Percentiles rank a stretch among this genome's conserved stretches.
phyloP scores from a whole-genome alignment of 306 rosid species.

The Carpinus viminea region DNA sequence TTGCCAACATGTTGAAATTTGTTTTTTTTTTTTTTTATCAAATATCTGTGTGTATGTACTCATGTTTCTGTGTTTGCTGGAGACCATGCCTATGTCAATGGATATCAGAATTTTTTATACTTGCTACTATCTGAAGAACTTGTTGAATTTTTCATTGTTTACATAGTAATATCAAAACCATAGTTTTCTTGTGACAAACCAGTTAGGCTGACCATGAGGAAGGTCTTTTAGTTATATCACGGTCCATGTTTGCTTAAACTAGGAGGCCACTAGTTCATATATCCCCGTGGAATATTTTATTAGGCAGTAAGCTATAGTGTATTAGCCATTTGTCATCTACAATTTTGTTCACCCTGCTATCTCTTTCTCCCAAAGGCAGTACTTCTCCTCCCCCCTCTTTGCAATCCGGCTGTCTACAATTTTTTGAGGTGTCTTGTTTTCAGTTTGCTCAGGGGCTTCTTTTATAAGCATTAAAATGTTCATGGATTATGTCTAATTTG shows the following conservation, averaged over 20 bases:
- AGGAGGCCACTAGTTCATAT: neutral
- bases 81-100: neutral
- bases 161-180: neutral
- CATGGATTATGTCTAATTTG: neutral
- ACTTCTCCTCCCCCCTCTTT: too few relatives aligned
- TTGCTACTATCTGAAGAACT: neutral
- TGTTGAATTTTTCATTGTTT: neutral
- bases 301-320: too few relatives aligned
- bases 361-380: too few relatives aligned
- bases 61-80: neutral
- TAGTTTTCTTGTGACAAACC: neutral
- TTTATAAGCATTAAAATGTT: neutral
- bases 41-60: neutral
- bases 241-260: neutral
- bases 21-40: neutral
- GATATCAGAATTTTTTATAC: neutral
- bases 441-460: neutral
- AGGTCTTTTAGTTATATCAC: slow-evolving; percentile 4
- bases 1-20: neutral
- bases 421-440: neutral
- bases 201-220: neutral
- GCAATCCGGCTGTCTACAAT: neutral
- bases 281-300: neutral
- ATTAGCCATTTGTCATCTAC: neutral
- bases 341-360: neutral